A percentile compares a stretch with the other conserved stretches of the same genome.
Evolutionary conservation across 306 rosid species (phyloP).

Genomic region (Vicia sativa): DNA sequence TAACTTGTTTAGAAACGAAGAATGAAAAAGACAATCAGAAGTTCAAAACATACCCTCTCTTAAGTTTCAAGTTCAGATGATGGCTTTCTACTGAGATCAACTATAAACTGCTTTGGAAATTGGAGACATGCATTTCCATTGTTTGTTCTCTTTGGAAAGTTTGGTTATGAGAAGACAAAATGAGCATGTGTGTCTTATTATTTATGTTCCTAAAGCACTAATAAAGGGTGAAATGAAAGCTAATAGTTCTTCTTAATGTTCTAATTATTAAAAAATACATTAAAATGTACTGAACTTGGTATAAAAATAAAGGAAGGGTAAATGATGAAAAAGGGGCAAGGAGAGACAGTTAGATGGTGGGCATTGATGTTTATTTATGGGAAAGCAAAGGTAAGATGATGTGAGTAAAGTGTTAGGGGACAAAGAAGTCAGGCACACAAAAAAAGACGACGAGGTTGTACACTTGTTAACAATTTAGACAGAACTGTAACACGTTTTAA

Average conservation of each 20-base stretch:
- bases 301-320: constrained; percentile 20
- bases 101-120: constrained; percentile 49
- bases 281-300: constrained; percentile 24
- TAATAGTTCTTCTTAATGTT: constrained; percentile 7
- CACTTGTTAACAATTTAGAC: background rate
- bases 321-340: constrained; percentile 32
- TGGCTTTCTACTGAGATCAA: constrained; percentile 33
- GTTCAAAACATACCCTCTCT: constrained; percentile 36
- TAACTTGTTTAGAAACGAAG: constrained; percentile 1
- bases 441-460: constrained; percentile 29
- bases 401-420: constrained; percentile 44
- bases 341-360: constrained; percentile 44
- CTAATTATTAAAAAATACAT: background rate
- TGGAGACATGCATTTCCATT: constrained; percentile 46
- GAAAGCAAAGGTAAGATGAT: constrained; percentile 54
- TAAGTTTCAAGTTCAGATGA: constrained; percentile 38
- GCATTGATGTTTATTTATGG: constrained; percentile 61
- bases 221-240: constrained; percentile 31
- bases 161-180: constrained; percentile 51
- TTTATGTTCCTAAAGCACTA: constrained; percentile 39
- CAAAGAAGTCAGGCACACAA: constrained; percentile 45
- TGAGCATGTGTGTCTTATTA: constrained; percentile 35
- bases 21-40: constrained; percentile 31
- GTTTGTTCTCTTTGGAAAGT: constrained; percentile 40
- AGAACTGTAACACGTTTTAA: background rate